Evolutionary conservation across 805 yeast genomes (phyloP), one percentile per base, ranked within the genome.

Genomic region (Candida ulmi): DNA sequence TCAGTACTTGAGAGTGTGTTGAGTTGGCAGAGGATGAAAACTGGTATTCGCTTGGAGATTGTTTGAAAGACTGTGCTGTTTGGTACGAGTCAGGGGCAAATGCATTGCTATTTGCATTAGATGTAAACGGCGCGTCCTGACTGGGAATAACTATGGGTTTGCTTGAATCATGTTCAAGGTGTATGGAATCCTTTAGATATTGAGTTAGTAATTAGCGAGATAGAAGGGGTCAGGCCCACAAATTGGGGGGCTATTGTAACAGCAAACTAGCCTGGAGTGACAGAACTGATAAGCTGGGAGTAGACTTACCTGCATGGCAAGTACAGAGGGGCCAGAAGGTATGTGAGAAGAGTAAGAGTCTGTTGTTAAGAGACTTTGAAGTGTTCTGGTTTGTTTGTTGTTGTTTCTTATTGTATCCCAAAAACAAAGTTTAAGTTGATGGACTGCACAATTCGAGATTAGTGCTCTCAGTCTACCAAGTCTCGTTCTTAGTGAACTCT

Each of bases 131-230:
- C 15, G 32, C 40, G 35, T 52, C 53, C 27, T 54, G 58, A 21
- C 60, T 57, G 13, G 59, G 59, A 34, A 60, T 56, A 23, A 56
- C 52, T 21, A 58, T 56, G 36, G 62, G 61, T 34, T 53, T 46
- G 37, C 52, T 47, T 31, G 57, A 43, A 35, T 52, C 57, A 15
- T 34, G 42, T 28, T 50, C 52, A 28, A 43, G 42, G 21, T 34
- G 43, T 12, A 30, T 13, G 1, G 34, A 30, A 4, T 39, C 38
- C 38, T 45, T 35, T 21, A 39, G 39, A 50, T 47, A 34, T 33
- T 8, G 24, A 21, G 24, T 21, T 21, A 21, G 24, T 21, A 21
- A 21, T 9, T n/a, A 21, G 9, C 24, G 6, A 6, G 24, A 7
- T 21, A 21, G 24, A 21, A 9, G 24, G 24, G 24, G 24, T 21